Evolutionary conservation across 441 rosid genomes (phyloP).

Genomic region (Gossypium gossypioides): DNA sequence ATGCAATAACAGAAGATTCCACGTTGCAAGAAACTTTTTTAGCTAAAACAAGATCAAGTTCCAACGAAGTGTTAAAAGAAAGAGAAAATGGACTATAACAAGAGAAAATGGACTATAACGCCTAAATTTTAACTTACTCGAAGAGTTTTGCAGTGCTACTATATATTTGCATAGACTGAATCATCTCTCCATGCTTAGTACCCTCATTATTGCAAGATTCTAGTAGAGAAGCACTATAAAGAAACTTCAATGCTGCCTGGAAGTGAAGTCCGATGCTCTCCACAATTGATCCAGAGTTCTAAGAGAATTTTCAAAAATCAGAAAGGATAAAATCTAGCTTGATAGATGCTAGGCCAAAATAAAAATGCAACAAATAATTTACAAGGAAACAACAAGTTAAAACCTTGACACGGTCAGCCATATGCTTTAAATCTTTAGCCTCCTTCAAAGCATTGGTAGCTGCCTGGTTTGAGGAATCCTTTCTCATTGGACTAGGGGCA

Average conservation of each 20-base stretch:
- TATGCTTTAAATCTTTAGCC: conserved; percentile 82
- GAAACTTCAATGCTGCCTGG: conserved; percentile 90
- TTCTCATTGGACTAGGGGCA: conserved; percentile 62
- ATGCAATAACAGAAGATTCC: neutral
- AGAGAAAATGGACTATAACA: neutral
- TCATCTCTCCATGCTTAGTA: conserved; percentile 60
- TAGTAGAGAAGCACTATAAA: conserved; percentile 65
- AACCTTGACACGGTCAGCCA: conserved; percentile 95
- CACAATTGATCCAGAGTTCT: conserved; percentile 45
- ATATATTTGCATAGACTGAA: conserved; percentile 55
- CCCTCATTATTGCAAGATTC: conserved; percentile 58
- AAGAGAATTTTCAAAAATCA: conserved; percentile 17
- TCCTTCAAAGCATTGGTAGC: conserved; percentile 76
- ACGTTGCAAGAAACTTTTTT: neutral
- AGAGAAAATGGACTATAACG: neutral
- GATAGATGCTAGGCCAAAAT: conserved; percentile 14
- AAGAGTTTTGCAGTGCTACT: conserved; percentile 81
- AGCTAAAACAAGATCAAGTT: neutral
- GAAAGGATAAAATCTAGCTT: conserved; percentile 8
- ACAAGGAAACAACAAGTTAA: conserved; percentile 5
- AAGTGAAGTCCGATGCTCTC: conserved; percentile 71
- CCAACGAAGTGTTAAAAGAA: neutral
- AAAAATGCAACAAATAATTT: neutral
- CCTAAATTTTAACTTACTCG: conserved; percentile 59
- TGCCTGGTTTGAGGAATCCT: conserved; percentile 59